Percentiles rank a stretch among this genome's conserved stretches.
Conservation (phyloP, 345 rosid species). For the Rhizophora apiculata region DNA sequence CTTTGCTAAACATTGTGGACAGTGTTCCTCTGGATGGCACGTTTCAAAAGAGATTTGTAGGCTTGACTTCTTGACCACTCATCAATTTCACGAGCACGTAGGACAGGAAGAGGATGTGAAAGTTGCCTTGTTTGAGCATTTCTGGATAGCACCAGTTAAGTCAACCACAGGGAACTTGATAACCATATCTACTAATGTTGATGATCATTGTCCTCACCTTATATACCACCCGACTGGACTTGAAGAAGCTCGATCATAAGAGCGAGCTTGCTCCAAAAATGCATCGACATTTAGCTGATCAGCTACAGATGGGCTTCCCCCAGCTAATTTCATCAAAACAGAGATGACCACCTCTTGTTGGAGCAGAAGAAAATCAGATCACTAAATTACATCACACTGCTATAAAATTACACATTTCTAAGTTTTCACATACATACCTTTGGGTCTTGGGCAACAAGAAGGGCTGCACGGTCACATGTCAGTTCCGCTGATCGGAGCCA, state of each 20-base stretch:
- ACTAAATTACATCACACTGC: conserved; percentile 1
- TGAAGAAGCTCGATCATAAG: conserved; percentile 91
- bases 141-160: conserved; percentile 42
- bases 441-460: conserved; percentile 91
- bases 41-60: conserved; percentile 59
- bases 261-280: conserved; percentile 94
- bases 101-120: conserved; percentile 92
- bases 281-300: conserved; percentile 95
- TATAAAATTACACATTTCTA: not conserved
- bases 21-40: conserved; percentile 42
- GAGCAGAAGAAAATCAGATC: conserved; percentile 31
- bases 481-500: conserved; percentile 95
- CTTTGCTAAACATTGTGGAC: conserved; percentile 36
- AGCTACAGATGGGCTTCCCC: conserved; percentile 89
- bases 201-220: conserved; percentile 46
- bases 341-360: conserved; percentile 96
- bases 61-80: conserved; percentile 87
- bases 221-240: conserved; percentile 87
- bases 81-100: conserved; percentile 97
- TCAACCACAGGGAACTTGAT: conserved; percentile 13
- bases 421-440: conserved; percentile 46
- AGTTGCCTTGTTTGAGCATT: conserved; percentile 94
- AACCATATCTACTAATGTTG: not conserved
- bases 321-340: conserved; percentile 90
- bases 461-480: conserved; percentile 98